Evolutionary conservation across 1,284 basidiomycete species (phyloP).

Genomic region (Amylostereum chailletii): DNA sequence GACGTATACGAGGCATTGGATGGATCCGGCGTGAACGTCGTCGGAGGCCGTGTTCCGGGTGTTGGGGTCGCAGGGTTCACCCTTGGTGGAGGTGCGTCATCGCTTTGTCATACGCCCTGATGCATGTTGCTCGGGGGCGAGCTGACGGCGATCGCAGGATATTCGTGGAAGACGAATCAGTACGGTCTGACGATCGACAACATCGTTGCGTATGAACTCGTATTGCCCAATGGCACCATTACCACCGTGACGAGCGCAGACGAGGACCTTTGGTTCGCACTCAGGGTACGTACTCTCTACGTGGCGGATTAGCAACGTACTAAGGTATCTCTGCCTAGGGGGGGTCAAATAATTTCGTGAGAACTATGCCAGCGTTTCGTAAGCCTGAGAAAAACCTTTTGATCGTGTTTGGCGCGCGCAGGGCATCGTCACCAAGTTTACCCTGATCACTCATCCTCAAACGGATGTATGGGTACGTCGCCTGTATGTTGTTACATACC

Average conservation of each 20-base stretch:
- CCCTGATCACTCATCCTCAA: constrained; percentile 43
- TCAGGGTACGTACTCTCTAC: constrained; percentile 23
- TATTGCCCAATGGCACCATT: constrained; percentile 30
- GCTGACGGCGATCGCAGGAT: constrained; percentile 20
- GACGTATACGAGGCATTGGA: constrained; percentile 34
- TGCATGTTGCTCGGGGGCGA: neutral
- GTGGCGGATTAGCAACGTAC: neutral
- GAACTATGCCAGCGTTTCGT: constrained; percentile 7
- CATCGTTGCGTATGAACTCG: constrained; percentile 26
- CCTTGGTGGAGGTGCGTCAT: constrained; percentile 34
- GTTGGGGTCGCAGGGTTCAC: constrained; percentile 38
- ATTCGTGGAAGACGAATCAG: constrained; percentile 28
- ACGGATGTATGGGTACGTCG: constrained; percentile 47
- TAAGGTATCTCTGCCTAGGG: constrained; percentile 27
- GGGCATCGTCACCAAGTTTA: constrained; percentile 57
- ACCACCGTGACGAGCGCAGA: constrained; percentile 18
- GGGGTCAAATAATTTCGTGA: constrained; percentile 52
- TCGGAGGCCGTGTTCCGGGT: constrained; percentile 36
- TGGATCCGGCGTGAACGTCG: constrained; percentile 30
- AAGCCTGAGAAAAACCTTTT: too few species aligned
- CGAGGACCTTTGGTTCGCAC: constrained; percentile 29
- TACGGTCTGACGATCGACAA: constrained; percentile 37
- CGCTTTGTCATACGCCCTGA: neutral
- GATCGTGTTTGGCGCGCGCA: constrained; percentile 13
- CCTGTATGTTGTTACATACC: neutral